Evolutionary conservation across 805 yeast species (phyloP).

Genomic region (Ogataea ganodermae): DNA sequence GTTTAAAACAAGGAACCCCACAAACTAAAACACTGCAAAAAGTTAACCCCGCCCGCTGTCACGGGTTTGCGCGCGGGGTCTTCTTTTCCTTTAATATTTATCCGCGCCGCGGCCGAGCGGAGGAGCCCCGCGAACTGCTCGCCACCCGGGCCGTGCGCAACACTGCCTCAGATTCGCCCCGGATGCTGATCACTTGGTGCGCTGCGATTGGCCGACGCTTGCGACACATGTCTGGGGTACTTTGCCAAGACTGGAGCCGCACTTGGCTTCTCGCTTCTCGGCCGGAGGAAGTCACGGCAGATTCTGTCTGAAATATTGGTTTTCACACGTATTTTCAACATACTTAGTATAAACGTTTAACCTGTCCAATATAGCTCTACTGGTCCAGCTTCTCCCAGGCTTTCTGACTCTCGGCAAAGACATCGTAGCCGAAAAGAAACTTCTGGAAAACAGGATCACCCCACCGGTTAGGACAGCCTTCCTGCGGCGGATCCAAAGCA

Average conservation of each 20-base stretch:
- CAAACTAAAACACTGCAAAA: not conserved
- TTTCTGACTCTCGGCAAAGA: slow-evolving; percentile 15
- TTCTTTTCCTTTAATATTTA: not conserved
- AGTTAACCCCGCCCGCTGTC: not conserved
- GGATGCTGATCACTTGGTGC: not conserved
- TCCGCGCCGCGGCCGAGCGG: slow-evolving; percentile 1
- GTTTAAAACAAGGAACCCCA: not conserved
- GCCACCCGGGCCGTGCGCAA: too few relatives aligned
- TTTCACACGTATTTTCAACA: not conserved
- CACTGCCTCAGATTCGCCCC: too few relatives aligned
- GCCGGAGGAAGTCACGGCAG: too few relatives aligned
- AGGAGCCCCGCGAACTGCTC: not conserved
- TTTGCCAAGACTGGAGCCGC: too few relatives aligned
- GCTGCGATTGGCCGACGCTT: not conserved
- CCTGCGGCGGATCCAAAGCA: slow-evolving; percentile 15
- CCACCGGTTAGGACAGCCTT: slow-evolving; percentile 21
- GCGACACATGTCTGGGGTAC: too few relatives aligned
- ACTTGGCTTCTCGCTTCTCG: too few relatives aligned
- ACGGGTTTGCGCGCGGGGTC: not conserved
- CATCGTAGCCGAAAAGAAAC: slow-evolving; percentile 19
- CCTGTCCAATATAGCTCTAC: not conserved
- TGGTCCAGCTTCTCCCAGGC: slow-evolving; percentile 5
- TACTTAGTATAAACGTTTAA: not conserved
- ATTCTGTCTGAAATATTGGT: not conserved
- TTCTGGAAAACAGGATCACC: slow-evolving; percentile 23